Evolutionary conservation across 2,329 filamentous ascomycete species (phyloP), one percentile per base, ranked within the genome.

Genomic region (Aspergillus pseudoglaucus): DNA sequence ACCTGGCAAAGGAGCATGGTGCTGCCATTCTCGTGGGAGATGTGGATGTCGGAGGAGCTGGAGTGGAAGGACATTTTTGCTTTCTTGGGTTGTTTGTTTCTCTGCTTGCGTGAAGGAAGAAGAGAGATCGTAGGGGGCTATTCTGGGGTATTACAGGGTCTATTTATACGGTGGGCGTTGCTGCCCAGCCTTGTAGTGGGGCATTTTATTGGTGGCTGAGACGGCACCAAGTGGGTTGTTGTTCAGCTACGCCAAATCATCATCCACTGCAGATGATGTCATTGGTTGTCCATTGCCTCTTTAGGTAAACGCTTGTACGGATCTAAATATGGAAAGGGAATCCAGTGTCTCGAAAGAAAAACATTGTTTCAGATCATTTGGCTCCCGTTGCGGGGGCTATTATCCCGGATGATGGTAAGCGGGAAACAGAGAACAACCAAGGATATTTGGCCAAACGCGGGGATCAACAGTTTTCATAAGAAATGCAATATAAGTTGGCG

Each of bases 1-100:
- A 54, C 44, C 1, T 48, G 40, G 9, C 43, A 46, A n/a, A 47
- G 42, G 10, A 55, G 48, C 15, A 54, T 23, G 9, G 53, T 55
- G n/a, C 12, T 17, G 4, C 47, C 46, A 25, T 49, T 35, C 23
- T 54, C 49, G 9, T 45, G 40, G 20, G 43, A 17, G 46, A 55
- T 46, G 27, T 51, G 46, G 44, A 55, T 49, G 32, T 54, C 48
- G 1, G 47, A 18, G 40, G 42, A 46, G 35, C 44, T 45, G 10
- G 14, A 20, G 47, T 55, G 53, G 48, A 55, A 55, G 10, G 53
- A 52, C 53, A 55, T 55, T 10, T 4, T 30, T 12, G 15, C 15
- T 12, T 33, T 46, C 14, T 9, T 17, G 23, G 22, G 8, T 3
- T 22, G 2, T 15, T n/a, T 45, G 14, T 25, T 45, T 4, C 4